These are phyloP conservation scores for Candida sp. DNA, from an alignment of 1,139 yeast genomes.

Conservation along the genomic window DNA sequence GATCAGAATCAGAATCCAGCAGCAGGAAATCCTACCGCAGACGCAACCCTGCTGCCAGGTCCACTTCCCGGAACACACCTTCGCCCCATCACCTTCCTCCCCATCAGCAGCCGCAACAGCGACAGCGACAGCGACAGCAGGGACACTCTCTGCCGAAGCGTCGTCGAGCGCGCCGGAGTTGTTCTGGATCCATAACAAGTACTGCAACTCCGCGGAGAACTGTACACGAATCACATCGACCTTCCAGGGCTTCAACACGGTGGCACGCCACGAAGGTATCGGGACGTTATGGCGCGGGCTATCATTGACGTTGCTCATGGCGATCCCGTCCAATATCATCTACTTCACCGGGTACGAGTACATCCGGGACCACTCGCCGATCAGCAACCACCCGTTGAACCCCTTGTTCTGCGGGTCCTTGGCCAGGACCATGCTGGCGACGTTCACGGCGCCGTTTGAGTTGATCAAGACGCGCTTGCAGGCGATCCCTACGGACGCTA, in stretches of 20 bases:
- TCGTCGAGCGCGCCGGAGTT: constrained; percentile 22
- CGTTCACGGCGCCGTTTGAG: constrained; percentile 88
- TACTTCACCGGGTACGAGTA: constrained; percentile 95
- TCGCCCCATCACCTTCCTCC: constrained; percentile 8
- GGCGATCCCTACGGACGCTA: constrained; percentile 62
- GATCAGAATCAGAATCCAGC: constrained; percentile 88
- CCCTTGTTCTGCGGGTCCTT: constrained; percentile 88
- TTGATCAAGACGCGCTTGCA: constrained; percentile 87
- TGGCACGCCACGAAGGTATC: constrained; percentile 74
- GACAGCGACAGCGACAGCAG: constrained; percentile 6
- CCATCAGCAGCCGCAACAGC: constrained; percentile 1
- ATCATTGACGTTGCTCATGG: constrained; percentile 82
- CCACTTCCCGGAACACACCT: constrained; percentile 13
- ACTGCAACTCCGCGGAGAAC: constrained; percentile 34
- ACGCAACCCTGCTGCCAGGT: constrained; percentile 32
- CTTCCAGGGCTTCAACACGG: constrained; percentile 71
- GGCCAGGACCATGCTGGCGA: constrained; percentile 86
- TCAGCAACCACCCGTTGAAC: constrained; percentile 54
- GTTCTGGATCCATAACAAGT: constrained; percentile 47
- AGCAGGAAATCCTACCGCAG: constrained; percentile 68
- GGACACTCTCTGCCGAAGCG: neutral
- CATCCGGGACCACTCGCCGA: constrained; percentile 74
- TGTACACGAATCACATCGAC: constrained; percentile 57
- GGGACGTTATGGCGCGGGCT: constrained; percentile 90
- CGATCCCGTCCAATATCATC: constrained; percentile 91